Base-by-base conservation (phyloP, 2,329 filamentous ascomycete genomes). In the Colletotrichum lini region DNA sequence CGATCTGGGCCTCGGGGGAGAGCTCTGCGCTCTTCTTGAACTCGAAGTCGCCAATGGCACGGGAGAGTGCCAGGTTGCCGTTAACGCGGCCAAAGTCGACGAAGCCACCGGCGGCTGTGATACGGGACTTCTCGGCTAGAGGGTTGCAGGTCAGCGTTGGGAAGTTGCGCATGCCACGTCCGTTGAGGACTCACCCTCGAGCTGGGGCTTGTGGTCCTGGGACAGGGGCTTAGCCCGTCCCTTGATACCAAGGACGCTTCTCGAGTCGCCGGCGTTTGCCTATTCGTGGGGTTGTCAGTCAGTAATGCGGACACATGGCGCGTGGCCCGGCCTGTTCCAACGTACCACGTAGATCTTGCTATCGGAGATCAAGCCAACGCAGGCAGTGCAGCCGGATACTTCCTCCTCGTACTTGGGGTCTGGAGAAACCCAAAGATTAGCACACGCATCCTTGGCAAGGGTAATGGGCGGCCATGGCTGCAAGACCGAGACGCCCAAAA, bases 11-110 rank as follows among this genome's bases (percentile, higher is more conserved):
- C 85, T 99, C 96, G n/a, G 96, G 96, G 3, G 96, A 92, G 58
- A 99, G 91, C 79, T 98, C 95, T 76, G 96, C 94, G 82, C 95
- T 98, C 89, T 98, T 98, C 89, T 99, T 99, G 89, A 99, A 99
- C 82, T 99, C 96, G 80, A 99, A 99, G 82, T 99, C 96, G 77
- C 96, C 96, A 82, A 99, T 98, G 77, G 96, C 96, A 82, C 96
- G 93, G 73, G 96, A 99, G 73, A 99, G 88, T 57, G 96, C 96
- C 56, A 99, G 90, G 83, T 99, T 99, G 81, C 96, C 96, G 82
- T 99, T 99, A 77, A 99, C 96, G 80, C 96, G 94, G 74, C 96
- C 96, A 80, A 98, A 99, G 82, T 99, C 96, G 79, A 99, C 96
- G 77, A 98, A 98, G 60, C 96, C 96, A 80, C 96, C 96, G 54